These are phyloP conservation scores for Apostasia shenzhenica DNA, from an alignment of 106 monocot species.

Conservation along the genomic window DNA sequence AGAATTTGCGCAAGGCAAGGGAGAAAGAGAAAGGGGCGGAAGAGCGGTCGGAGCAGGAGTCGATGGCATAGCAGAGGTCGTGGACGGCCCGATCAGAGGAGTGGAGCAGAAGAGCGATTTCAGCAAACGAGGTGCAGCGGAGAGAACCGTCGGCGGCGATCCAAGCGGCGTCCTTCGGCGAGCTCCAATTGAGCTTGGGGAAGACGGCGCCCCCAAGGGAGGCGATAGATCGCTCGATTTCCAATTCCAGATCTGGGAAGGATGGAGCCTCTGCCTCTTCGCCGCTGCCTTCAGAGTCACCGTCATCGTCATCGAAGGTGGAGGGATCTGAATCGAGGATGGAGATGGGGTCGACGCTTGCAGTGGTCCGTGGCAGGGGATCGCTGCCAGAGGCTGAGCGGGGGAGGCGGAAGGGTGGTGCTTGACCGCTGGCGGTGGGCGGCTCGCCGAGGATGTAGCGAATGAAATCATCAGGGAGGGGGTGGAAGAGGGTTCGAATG, in stretches of 20 bases:
- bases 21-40: conserved; percentile 15
- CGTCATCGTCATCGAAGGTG: conserved; percentile 8
- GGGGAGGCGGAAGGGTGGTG: conserved; percentile 32
- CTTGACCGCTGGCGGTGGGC: background rate
- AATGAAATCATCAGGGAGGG: conserved; percentile 45
- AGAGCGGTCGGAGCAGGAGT: conserved; percentile 21
- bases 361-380: conserved; percentile 20
- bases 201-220: conserved; percentile 72
- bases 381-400: conserved; percentile 20
- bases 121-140: conserved; percentile 64
- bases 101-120: conserved; percentile 71
- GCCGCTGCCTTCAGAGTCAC: conserved; percentile 7
- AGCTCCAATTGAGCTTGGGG: conserved; percentile 96
- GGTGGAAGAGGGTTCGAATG: conserved; percentile 56
- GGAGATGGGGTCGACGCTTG: conserved; percentile 29
- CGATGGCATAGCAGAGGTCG: conserved; percentile 55
- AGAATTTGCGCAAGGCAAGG: conserved; percentile 78
- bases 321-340: conserved; percentile 19
- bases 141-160: conserved; percentile 55
- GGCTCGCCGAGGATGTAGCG: conserved; percentile 34
- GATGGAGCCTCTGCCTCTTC: conserved; percentile 20
- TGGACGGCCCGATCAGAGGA: conserved; percentile 69
- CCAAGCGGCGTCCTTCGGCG: conserved; percentile 85
- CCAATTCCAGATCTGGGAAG: conserved; percentile 65
- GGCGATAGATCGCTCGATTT: conserved; percentile 39